Evolutionary conservation across 495 filamentous ascomycete species (phyloP).

Genomic region (Podospora australis): DNA sequence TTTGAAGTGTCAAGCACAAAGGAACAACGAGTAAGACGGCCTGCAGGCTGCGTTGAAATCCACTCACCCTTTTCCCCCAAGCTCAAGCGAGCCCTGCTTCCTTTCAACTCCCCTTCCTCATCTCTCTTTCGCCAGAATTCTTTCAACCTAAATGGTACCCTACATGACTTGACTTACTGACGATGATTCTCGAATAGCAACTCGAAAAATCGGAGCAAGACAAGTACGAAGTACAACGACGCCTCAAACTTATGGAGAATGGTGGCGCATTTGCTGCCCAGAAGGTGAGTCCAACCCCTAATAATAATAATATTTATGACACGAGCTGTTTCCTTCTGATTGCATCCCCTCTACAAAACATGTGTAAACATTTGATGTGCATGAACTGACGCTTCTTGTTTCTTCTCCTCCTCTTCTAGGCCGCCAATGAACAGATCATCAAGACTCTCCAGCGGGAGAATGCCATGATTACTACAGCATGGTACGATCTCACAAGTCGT

Average conservation of each 20-base stretch:
- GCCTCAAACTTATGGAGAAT: slow-evolving; percentile 38
- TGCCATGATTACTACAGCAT: slow-evolving; percentile 77
- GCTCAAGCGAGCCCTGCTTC: too few species aligned
- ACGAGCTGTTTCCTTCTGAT: not conserved
- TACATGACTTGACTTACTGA: slow-evolving; percentile 4
- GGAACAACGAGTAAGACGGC: too few species aligned
- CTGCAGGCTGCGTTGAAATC: too few species aligned
- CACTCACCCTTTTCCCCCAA: too few species aligned
- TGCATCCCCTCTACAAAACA: too few species aligned
- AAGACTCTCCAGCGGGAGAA: slow-evolving; percentile 77
- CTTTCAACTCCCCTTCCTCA: too few species aligned
- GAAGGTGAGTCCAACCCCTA: slow-evolving; percentile 34
- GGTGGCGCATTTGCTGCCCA: slow-evolving; percentile 39
- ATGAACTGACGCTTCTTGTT: too few species aligned
- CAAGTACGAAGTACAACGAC: slow-evolving; percentile 41
- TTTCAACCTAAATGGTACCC: too few species aligned
- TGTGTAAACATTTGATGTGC: too few species aligned
- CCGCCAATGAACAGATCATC: slow-evolving; percentile 54
- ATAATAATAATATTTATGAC: not conserved
- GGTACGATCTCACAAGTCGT: slow-evolving; percentile 81
- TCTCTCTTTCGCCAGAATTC: too few species aligned
- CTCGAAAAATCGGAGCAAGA: slow-evolving; percentile 45
- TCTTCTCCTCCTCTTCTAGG: too few species aligned
- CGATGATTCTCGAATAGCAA: slow-evolving; percentile 28
- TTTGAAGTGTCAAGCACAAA: too few species aligned